Evolutionary conservation across 192 early-diverging fungal genomes (phyloP).

Genomic region (Coemansia sp.): DNA sequence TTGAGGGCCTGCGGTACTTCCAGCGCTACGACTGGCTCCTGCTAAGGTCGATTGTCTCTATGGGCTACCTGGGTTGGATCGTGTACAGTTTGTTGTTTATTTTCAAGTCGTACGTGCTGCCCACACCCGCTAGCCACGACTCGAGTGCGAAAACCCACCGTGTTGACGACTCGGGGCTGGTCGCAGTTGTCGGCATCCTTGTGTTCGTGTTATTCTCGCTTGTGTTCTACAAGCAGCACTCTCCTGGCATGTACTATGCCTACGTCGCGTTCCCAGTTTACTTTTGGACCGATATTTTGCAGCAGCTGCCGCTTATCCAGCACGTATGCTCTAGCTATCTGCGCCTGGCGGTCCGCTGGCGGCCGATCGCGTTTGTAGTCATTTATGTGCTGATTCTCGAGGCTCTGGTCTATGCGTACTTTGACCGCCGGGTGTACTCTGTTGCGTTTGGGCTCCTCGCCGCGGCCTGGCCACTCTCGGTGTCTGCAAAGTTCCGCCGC

Average conservation of each 20-base stretch:
- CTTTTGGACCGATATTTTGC: constrained; percentile 73
- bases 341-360: constrained; percentile 30
- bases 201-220: constrained; percentile 49
- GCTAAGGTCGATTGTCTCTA: constrained; percentile 75
- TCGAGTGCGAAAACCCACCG: constrained; percentile 9
- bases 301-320: constrained; percentile 34
- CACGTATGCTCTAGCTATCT: constrained; percentile 28
- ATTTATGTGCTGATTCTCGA: constrained; percentile 72
- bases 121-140: neutral
- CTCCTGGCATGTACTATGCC: constrained; percentile 82
- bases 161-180: constrained; percentile 8
- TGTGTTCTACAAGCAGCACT: constrained; percentile 73
- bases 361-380: constrained; percentile 34
- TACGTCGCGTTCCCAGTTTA: constrained; percentile 83
- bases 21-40: constrained; percentile 98
- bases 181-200: constrained; percentile 44
- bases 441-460: constrained; percentile 63
- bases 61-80: constrained; percentile 92
- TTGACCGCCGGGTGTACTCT: constrained; percentile 62
- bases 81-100: constrained; percentile 78
- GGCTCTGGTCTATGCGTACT: constrained; percentile 84
- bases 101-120: constrained; percentile 62
- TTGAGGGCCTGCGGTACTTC: constrained; percentile 89
- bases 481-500: constrained; percentile 55
- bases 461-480: constrained; percentile 61